phyloP scores from a whole-genome alignment of 176 grass and related monocot genomes.

The Hyparrhenia diplandra region DNA sequence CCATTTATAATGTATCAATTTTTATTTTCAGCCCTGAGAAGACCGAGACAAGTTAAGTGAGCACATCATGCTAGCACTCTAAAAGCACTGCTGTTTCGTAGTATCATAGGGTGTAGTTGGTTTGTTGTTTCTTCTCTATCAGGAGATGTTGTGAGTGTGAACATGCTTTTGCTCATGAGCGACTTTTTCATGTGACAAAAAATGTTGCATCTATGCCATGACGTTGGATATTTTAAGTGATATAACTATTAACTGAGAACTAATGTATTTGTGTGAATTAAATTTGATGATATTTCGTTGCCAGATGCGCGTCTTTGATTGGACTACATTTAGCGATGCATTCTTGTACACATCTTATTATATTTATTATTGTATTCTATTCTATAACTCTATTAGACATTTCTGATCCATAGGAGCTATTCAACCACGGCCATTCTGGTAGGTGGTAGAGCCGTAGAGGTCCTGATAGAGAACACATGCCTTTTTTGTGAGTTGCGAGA shows the following conservation, averaged over 20 bases:
- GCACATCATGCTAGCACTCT: background rate
- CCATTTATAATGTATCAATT: background rate
- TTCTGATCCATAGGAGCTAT: too few species aligned
- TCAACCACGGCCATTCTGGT: too few species aligned
- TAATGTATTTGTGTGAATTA: background rate
- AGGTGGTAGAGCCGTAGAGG: too few species aligned
- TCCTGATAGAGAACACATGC: too few species aligned
- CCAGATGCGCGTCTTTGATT: background rate
- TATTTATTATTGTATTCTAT: too few species aligned
- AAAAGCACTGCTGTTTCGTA: background rate
- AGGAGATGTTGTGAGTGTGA: background rate
- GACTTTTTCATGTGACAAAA: background rate
- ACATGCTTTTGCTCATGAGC: background rate
- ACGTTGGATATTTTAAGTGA: background rate
- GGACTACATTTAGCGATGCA: background rate
- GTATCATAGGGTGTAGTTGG: background rate
- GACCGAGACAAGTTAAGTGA: conserved; percentile 35
- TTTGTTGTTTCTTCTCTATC: background rate
- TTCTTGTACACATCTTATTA: background rate
- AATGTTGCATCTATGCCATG: background rate
- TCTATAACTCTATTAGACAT: background rate
- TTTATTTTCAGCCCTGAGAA: conserved; percentile 74
- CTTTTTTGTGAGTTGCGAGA: too few species aligned
- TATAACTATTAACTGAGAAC: background rate
- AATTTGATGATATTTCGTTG: background rate